Conservation (phyloP, 495 filamentous ascomycete species). For the Diplogelasinospora grovesii region DNA sequence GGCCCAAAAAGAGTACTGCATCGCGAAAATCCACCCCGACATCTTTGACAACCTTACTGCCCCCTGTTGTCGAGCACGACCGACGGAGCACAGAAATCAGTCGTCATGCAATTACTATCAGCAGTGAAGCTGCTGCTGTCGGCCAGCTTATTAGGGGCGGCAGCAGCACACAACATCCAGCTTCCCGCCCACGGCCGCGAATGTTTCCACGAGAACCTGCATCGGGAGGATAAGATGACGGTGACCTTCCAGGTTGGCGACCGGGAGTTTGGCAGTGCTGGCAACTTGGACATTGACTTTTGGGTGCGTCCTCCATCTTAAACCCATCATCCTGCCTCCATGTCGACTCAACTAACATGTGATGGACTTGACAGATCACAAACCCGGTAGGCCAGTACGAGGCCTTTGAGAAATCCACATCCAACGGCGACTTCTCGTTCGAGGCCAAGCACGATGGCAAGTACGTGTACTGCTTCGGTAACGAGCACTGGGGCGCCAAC, state of each 20-base stretch:
- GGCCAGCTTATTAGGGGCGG: constrained; percentile 52
- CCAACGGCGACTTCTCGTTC: constrained; percentile 91
- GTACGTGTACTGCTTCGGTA: constrained; percentile 97
- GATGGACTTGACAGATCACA: constrained; percentile 57
- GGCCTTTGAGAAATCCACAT: constrained; percentile 68
- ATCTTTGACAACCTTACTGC: background rate
- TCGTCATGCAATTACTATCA: constrained; percentile 26
- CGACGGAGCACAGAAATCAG: background rate
- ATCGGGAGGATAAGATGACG: constrained; percentile 94
- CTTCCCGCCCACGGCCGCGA: constrained; percentile 84
- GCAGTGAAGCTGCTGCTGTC: constrained; percentile 56
- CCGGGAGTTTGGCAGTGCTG: constrained; percentile 87
- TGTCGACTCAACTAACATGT: background rate
- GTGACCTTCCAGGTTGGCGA: constrained; percentile 98
- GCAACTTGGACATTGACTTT: constrained; percentile 94
- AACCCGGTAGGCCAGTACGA: constrained; percentile 69
- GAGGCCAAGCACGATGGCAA: constrained; percentile 77
- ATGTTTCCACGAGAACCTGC: constrained; percentile 93
- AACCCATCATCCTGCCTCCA: background rate
- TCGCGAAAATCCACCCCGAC: constrained; percentile 11
- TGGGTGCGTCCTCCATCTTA: constrained; percentile 60
- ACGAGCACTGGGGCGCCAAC: constrained; percentile 86
- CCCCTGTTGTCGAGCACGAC: constrained; percentile 2
- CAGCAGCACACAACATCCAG: constrained; percentile 87
- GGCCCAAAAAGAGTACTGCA: constrained; percentile 10